These are phyloP conservation scores for Mrakia frigida DNA, from an alignment of 768 basidiomycete species.

Conservation along the genomic window DNA sequence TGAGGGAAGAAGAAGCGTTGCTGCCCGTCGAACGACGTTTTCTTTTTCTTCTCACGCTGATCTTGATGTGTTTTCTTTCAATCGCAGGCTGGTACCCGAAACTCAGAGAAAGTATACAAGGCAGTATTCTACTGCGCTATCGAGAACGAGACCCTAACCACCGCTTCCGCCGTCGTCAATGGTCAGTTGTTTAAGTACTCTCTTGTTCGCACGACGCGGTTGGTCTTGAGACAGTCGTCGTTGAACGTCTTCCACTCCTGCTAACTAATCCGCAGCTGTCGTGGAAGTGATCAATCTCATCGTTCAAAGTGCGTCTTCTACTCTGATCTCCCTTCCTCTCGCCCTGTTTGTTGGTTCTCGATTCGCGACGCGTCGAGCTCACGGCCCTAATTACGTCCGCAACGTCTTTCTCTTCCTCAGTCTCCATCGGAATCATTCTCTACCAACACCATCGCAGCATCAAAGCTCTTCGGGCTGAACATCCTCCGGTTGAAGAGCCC, in stretches of 20 bases:
- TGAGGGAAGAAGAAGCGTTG: too few relatives aligned
- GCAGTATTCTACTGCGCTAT: background rate
- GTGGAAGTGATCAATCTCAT: background rate
- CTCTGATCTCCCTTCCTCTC: too few relatives aligned
- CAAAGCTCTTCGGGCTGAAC: background rate
- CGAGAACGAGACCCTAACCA: background rate
- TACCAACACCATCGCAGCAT: background rate
- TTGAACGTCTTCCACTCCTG: background rate
- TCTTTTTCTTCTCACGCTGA: too few relatives aligned
- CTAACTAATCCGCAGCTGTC: background rate
- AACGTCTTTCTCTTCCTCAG: background rate
- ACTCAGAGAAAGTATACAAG: background rate
- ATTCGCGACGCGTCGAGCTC: background rate
- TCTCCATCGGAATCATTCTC: background rate
- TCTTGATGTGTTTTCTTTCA: background rate
- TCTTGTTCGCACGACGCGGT: too few relatives aligned
- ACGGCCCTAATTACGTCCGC: background rate
- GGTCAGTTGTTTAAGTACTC: background rate
- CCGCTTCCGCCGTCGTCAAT: background rate
- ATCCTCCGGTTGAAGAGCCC: background rate
- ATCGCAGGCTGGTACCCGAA: background rate
- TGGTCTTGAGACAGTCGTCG: too few relatives aligned
- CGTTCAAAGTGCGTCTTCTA: background rate
- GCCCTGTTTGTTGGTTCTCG: background rate
- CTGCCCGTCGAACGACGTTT: too few relatives aligned